A percentile compares a stretch with the other conserved stretches of the same genome.
phyloP scores from a whole-genome alignment of 305 asterid species.

The Stenogyne calaminthoides region DNA sequence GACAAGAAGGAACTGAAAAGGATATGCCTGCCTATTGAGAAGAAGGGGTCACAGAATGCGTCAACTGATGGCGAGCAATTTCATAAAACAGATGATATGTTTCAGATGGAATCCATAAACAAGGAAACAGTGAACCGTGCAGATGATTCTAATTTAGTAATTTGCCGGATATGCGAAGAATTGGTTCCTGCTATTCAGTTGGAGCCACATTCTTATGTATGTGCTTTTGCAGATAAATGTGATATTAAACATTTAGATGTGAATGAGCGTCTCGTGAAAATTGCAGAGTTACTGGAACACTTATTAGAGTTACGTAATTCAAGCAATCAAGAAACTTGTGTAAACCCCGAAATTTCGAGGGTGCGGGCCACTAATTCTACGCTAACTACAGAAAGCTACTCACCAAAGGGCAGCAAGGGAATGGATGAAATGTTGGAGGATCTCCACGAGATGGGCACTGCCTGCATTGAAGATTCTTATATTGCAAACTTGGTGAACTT shows the following conservation, averaged over 20 bases:
- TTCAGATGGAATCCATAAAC: slow-evolving; percentile 46
- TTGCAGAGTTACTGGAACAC: slow-evolving; percentile 85
- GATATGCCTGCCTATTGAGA: slow-evolving; percentile 37
- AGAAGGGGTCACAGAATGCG: slow-evolving; percentile 38
- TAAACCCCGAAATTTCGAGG: slow-evolving; percentile 61
- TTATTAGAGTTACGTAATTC: slow-evolving; percentile 66
- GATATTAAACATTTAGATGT: slow-evolving; percentile 67
- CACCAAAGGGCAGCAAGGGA: slow-evolving; percentile 75
- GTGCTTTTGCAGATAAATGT: slow-evolving; percentile 95
- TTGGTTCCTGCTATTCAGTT: slow-evolving; percentile 70
- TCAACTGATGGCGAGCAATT: slow-evolving; percentile 35
- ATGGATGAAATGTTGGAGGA: slow-evolving; percentile 94
- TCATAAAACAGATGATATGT: slow-evolving; percentile 39
- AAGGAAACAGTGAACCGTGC: slow-evolving; percentile 50
- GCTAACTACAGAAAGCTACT: slow-evolving; percentile 53
- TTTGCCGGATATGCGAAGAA: slow-evolving; percentile 96
- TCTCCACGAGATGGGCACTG: slow-evolving; percentile 98
- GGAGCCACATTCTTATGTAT: slow-evolving; percentile 94
- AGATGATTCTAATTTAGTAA: slow-evolving; percentile 69
- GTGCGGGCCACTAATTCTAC: slow-evolving; percentile 46
- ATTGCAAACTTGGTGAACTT: slow-evolving; percentile 57
- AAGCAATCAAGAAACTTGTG: slow-evolving; percentile 51
- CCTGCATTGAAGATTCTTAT: slow-evolving; percentile 87
- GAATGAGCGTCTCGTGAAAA: slow-evolving; percentile 76
- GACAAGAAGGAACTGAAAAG: slow-evolving; percentile 42